These are phyloP conservation scores for Penicillium canariense DNA, from an alignment of 495 filamentous ascomycete genomes.

Conservation along the genomic window DNA sequence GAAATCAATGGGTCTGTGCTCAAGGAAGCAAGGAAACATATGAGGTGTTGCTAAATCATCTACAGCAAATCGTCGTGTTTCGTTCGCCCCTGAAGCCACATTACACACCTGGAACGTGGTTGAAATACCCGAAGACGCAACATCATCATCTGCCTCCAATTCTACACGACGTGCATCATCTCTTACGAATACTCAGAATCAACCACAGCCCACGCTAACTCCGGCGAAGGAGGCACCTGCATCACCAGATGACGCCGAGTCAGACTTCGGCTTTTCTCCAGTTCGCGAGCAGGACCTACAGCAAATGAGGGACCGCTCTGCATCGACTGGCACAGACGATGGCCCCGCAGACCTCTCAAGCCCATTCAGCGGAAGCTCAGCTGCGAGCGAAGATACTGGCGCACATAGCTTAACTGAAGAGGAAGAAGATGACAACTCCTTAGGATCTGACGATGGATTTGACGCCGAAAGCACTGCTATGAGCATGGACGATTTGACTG, in stretches of 20 bases:
- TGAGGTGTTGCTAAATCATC: constrained; percentile 3
- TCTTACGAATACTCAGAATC: constrained; percentile 46
- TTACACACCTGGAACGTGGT: constrained; percentile 97
- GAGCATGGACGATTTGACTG: constrained; percentile 72
- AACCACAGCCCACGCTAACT: constrained; percentile 31
- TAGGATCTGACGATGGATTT: constrained; percentile 53
- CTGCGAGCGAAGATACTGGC: constrained; percentile 56
- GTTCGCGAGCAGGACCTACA: constrained; percentile 67
- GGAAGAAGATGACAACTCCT: constrained; percentile 50
- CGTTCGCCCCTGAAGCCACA: constrained; percentile 95
- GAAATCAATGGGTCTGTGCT: constrained; percentile 68
- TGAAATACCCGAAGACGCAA: constrained; percentile 83
- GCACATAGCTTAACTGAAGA: constrained; percentile 46
- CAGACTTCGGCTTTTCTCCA: constrained; percentile 60
- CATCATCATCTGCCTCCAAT: constrained; percentile 75
- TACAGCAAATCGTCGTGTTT: constrained; percentile 83
- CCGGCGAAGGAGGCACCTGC: constrained; percentile 63
- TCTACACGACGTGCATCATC: constrained; percentile 69
- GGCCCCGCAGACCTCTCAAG: constrained; percentile 62
- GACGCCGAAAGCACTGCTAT: constrained; percentile 72
- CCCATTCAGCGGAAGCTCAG: constrained; percentile 70
- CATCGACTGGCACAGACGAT: constrained; percentile 19
- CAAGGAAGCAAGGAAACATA: neutral
- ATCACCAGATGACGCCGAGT: constrained; percentile 61
- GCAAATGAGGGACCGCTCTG: constrained; percentile 37